A percentile compares a stretch with the other conserved stretches of the same genome.
Evolutionary conservation across 805 yeast genomes (phyloP).

Genomic region (Saturnispora ahearnii): DNA sequence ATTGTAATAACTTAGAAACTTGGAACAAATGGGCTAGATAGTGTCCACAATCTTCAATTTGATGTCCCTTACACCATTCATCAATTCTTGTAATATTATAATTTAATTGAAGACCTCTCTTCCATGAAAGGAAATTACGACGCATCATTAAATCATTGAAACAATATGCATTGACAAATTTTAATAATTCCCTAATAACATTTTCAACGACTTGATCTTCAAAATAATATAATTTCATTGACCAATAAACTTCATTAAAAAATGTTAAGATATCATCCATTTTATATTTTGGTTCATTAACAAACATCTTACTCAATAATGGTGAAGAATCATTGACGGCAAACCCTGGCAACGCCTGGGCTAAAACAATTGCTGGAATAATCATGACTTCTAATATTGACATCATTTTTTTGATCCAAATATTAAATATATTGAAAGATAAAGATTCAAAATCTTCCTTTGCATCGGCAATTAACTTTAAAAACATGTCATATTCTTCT

Average conservation of each 20-base stretch:
- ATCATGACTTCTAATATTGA: conserved; percentile 85
- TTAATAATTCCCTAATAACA: conserved; percentile 73
- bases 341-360: conserved; percentile 95
- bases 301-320: conserved; percentile 74
- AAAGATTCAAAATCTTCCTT: conserved; percentile 90
- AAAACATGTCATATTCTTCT: conserved; percentile 82
- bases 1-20: conserved; percentile 86
- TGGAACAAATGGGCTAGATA: conserved; percentile 82
- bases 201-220: conserved; percentile 79
- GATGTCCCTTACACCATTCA: conserved; percentile 97
- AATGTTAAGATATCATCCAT: conserved; percentile 92
- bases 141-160: conserved; percentile 94
- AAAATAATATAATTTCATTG: conserved; percentile 83
- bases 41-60: conserved; percentile 76
- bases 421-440: conserved; percentile 87
- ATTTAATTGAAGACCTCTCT: conserved; percentile 92
- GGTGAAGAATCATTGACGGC: conserved; percentile 77
- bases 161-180: conserved; percentile 84
- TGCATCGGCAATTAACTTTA: conserved; percentile 80
- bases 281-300: conserved; percentile 60
- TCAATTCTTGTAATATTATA: conserved; percentile 93
- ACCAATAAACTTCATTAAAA: conserved; percentile 85
- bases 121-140: conserved; percentile 92
- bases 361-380: conserved; percentile 87
- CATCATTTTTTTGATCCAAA: conserved; percentile 95